These are phyloP conservation scores for Purpureocillium takamizusanense DNA, from an alignment of 2,329 filamentous ascomycete genomes.

Conservation along the genomic window DNA sequence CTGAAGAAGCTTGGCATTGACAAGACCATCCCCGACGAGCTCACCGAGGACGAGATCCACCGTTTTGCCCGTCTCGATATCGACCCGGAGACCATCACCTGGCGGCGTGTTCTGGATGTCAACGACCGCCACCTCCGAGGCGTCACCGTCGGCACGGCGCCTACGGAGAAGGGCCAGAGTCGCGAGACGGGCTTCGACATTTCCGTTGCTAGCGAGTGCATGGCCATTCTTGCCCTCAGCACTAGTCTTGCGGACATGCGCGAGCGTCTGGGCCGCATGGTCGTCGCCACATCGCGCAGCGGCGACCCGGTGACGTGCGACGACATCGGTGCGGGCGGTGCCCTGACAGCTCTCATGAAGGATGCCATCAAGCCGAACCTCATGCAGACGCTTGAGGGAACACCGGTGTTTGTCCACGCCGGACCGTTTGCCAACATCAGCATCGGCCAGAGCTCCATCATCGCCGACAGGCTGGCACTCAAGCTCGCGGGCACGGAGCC, in stretches of 20 bases:
- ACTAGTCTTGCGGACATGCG: constrained; percentile 83
- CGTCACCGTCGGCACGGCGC: constrained; percentile 78
- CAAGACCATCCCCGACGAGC: constrained; percentile 85
- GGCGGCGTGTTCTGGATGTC: constrained; percentile 91
- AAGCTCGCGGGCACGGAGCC: constrained; percentile 93
- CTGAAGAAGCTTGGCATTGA: constrained; percentile 92
- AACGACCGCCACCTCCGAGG: constrained; percentile 91
- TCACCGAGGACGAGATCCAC: constrained; percentile 81
- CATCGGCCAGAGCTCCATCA: constrained; percentile 90
- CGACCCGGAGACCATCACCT: constrained; percentile 93
- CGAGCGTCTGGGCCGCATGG: constrained; percentile 90
- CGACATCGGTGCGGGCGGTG: constrained; percentile 86
- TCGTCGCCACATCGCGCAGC: constrained; percentile 74
- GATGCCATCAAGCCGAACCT: constrained; percentile 98
- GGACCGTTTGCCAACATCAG: constrained; percentile 98
- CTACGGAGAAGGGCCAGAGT: constrained; percentile 82
- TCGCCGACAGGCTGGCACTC: constrained; percentile 89
- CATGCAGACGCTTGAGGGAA: constrained; percentile 97
- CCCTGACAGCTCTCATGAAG: constrained; percentile 89
- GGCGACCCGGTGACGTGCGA: constrained; percentile 94
- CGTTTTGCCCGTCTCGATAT: constrained; percentile 93
- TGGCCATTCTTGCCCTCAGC: constrained; percentile 94
- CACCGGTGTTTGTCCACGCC: constrained; percentile 93
- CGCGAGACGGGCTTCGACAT: constrained; percentile 95
- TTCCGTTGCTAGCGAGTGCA: constrained; percentile 93